Evolutionary conservation across 495 filamentous ascomycete genomes (phyloP).

Genomic region (Neurospora terricola): DNA sequence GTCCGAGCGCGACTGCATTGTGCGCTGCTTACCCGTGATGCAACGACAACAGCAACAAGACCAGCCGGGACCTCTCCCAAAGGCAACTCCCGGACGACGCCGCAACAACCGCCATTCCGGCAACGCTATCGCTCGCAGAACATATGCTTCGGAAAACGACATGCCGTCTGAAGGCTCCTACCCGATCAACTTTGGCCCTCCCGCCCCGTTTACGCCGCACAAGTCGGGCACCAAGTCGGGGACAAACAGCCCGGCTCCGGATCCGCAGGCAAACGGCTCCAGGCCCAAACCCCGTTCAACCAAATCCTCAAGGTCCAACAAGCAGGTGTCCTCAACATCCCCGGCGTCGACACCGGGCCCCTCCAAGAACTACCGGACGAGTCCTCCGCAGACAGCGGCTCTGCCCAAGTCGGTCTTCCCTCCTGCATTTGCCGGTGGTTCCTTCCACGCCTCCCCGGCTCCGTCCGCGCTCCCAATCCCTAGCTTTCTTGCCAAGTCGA

Average conservation of each 20-base stretch:
- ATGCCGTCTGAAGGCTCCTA: conserved; percentile 17
- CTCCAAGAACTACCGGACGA: conserved; percentile 26
- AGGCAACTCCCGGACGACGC: conserved; percentile 31
- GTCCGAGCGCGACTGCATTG: not conserved
- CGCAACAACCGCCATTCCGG: conserved; percentile 25
- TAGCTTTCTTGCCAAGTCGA: conserved; percentile 77
- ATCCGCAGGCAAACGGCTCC: conserved; percentile 12
- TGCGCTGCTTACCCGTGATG: conserved; percentile 10
- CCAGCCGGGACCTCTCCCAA: conserved; percentile 7
- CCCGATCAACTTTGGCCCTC: conserved; percentile 13
- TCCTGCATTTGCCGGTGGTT: conserved; percentile 79
- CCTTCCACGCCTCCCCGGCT: conserved; percentile 91
- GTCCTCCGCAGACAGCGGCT: conserved; percentile 25
- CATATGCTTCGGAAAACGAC: conserved; percentile 42
- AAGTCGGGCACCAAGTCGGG: conserved; percentile 19
- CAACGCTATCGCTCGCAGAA: conserved; percentile 27
- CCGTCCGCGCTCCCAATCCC: conserved; percentile 89
- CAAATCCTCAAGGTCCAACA: conserved; percentile 26
- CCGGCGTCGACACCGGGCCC: conserved; percentile 25
- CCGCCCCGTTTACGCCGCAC: conserved; percentile 28
- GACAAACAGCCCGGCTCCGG: conserved; percentile 13
- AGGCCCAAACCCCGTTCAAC: conserved; percentile 24
- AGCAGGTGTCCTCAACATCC: conserved; percentile 22
- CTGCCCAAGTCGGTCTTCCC: conserved; percentile 30
- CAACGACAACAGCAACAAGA: conserved; percentile 14